Conservation (phyloP, 23 red algal species). For the Gracilaria gracilis region DNA sequence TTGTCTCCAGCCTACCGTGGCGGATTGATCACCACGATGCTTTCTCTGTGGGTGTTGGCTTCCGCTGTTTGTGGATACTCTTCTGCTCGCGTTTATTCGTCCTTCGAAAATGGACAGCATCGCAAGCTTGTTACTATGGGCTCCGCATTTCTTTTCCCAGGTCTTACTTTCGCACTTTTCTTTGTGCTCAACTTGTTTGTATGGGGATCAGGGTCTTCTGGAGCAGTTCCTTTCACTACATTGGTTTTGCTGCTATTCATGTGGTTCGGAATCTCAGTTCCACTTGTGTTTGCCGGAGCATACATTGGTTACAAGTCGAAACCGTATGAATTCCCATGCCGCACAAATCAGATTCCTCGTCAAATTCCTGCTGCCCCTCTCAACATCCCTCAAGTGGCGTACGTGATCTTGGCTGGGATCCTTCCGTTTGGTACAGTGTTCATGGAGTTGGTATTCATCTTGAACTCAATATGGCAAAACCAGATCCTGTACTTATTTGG, state of each 20-base stretch:
- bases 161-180: slow-evolving; percentile 83
- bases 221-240: slow-evolving; percentile 92
- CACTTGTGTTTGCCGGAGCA: slow-evolving; percentile 82
- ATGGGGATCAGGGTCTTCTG: slow-evolving; percentile 80
- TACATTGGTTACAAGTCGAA: slow-evolving; percentile 88
- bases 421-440: slow-evolving; percentile 97
- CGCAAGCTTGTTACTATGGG: slow-evolving; percentile 87
- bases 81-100: slow-evolving; percentile 87
- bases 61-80: slow-evolving; percentile 81
- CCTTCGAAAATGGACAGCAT: slow-evolving; percentile 63
- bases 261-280: slow-evolving; percentile 96
- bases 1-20: slow-evolving; percentile 97
- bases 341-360: slow-evolving; percentile 93
- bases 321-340: slow-evolving; percentile 82
- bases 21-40: slow-evolving; percentile 91
- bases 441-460: slow-evolving; percentile 93
- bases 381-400: slow-evolving; percentile 69
- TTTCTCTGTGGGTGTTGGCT: slow-evolving; percentile 84
- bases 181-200: slow-evolving; percentile 93
- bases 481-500: slow-evolving; percentile 96
- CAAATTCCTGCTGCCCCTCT: slow-evolving; percentile 87
- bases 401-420: slow-evolving; percentile 79
- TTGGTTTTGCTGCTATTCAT: slow-evolving; percentile 85
- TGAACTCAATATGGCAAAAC: slow-evolving; percentile 83
- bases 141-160: slow-evolving; percentile 90